Percentiles rank a stretch among this genome's conserved stretches.
Evolutionary conservation across 495 filamentous ascomycete species (phyloP).

Genomic region (Xeromyces bisporus): DNA sequence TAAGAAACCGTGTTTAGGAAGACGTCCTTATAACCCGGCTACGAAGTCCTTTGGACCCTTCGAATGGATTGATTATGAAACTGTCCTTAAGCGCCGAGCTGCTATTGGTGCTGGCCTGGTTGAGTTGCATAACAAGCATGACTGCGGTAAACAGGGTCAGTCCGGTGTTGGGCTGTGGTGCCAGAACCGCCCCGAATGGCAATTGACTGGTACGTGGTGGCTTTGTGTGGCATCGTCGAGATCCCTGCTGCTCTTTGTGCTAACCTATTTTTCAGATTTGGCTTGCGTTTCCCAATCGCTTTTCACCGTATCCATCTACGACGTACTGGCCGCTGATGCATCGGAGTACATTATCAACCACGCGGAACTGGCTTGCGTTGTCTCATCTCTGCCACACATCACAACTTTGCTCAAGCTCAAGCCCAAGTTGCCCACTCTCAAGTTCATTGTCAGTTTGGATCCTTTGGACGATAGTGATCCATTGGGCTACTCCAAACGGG

Average conservation of each 20-base stretch:
- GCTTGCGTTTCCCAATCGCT: conserved; percentile 78
- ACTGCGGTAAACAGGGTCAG: conserved; percentile 41
- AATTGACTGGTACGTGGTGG: conserved; percentile 55
- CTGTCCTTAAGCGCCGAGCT: conserved; percentile 61
- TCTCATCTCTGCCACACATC: conserved; percentile 70
- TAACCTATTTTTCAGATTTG: conserved; percentile 42
- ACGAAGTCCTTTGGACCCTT: conserved; percentile 67
- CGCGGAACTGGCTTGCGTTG: conserved; percentile 54
- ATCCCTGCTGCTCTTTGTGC: neutral
- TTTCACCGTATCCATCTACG: conserved; percentile 87
- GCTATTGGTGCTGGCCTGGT: conserved; percentile 79
- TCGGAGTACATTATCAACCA: conserved; percentile 96
- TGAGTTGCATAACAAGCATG: conserved; percentile 57
- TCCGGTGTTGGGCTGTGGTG: conserved; percentile 88
- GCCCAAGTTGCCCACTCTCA: conserved; percentile 56
- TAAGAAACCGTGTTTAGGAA: conserved; percentile 54
- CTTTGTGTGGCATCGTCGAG: neutral
- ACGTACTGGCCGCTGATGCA: conserved; percentile 78
- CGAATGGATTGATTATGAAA: conserved; percentile 67
- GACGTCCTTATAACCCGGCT: conserved; percentile 57
- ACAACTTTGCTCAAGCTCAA: conserved; percentile 75
- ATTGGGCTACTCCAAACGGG: conserved; percentile 59
- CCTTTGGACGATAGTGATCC: conserved; percentile 69
- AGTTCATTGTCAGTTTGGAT: conserved; percentile 80
- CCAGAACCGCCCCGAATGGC: conserved; percentile 94